Conservation (phyloP, 305 asterid genomes). For the Solanum chacoense region DNA sequence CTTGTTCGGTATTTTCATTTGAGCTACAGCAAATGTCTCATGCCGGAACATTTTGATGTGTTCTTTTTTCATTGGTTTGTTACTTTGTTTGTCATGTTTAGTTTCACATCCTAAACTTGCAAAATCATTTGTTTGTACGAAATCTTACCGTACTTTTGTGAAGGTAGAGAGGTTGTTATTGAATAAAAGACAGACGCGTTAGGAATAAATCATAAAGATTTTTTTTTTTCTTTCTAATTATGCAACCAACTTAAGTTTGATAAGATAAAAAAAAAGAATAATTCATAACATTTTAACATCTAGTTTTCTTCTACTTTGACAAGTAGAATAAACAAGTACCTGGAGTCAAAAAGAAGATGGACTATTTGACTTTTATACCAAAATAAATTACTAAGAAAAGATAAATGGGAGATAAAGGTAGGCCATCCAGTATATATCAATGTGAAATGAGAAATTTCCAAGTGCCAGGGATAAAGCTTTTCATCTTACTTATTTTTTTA, state of each 20-base stretch:
- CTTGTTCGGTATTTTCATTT: background rate
- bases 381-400: background rate
- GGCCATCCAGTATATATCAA: background rate
- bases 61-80: too few relatives aligned
- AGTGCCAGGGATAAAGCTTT: background rate
- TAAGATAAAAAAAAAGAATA: background rate
- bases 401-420: background rate
- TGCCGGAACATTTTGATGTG: too few relatives aligned
- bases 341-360: too few relatives aligned
- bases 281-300: background rate
- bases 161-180: too few relatives aligned
- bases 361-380: background rate
- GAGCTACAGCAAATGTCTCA: rapidly evolving
- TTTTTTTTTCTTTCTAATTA: too few relatives aligned
- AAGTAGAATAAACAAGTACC: too few relatives aligned
- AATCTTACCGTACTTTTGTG: too few relatives aligned
- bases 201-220: background rate
- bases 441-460: background rate
- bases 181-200: background rate
- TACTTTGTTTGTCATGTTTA: too few relatives aligned
- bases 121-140: too few relatives aligned
- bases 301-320: too few relatives aligned
- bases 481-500: too few relatives aligned
- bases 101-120: too few relatives aligned
- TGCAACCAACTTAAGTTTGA: background rate